Base-by-base conservation (phyloP, 352 stramenopile genomes). In the Thalassiosira pacifica region DNA sequence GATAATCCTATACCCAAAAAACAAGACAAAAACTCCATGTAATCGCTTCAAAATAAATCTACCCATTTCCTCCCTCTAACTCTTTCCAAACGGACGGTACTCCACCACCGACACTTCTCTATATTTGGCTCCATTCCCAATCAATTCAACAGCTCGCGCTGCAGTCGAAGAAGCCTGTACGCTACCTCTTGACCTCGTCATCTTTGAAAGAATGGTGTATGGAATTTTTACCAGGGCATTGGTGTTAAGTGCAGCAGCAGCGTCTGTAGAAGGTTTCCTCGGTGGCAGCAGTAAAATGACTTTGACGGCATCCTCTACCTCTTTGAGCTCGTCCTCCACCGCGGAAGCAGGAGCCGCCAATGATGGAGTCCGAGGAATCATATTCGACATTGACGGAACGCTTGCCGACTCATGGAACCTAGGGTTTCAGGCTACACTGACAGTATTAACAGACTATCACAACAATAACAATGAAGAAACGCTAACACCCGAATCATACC, bases 311-410 rank as follows among this genome's bases (percentile, higher is more conserved):
- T 24, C 53, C 11, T 57, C 69, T 9, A 52, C 48, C 19, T 66
- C 69, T 18, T 66, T 37, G 6, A 57, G 1, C 24, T 26, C 29
- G 3, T 8, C 22, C 22, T 48, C 75, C 13, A 24, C 6, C 45
- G 32, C 48, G 34, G 45, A 66, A 22, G 52, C 5, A 37, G 45
- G n/a, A n/a, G n/a, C 40, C 32, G 34, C 8, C 11, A 22, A 22
- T 59, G 76, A 16, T 48, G 48, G 32, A 67, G 77, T 89, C 9
- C 64, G 87, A 60, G 92, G 81, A 0, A 73, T 96, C 13, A 88
- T 96, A 42, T 96, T 93, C 66, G 93, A 96, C 74, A 90, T 96
- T 48, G 93, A 96, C 70, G 93, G 93, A 2, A 96, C 93, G 1
- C 72, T 96, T 9, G 88, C 87, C 5, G 92, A 96, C 81, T 94